phyloP scores from a whole-genome alignment of 1,284 basidiomycete species.

The Earliella scabrosa region DNA sequence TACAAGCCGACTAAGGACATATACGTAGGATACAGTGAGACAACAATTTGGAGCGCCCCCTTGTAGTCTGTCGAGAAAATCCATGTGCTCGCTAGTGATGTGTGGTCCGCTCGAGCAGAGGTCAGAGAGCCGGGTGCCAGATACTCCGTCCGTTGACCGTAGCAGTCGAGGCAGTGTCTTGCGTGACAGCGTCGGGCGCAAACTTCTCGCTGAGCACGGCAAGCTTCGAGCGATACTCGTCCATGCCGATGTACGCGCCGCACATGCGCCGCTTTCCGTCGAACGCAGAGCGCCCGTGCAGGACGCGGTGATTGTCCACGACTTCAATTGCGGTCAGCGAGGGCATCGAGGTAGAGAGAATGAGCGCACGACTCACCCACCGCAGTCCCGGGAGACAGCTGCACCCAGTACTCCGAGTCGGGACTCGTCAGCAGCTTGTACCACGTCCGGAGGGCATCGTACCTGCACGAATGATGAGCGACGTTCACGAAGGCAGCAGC shows the following conservation, averaged over 20 bases:
- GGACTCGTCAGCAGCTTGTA: conserved; percentile 75
- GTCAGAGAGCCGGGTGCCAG: conserved; percentile 40
- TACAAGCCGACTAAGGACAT: too few relatives aligned
- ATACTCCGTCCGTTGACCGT: conserved; percentile 35
- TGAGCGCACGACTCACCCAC: conserved; percentile 76
- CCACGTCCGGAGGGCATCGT: conserved; percentile 84
- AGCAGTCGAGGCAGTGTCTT: conserved; percentile 25
- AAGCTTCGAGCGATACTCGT: conserved; percentile 85
- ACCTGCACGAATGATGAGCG: conserved; percentile 50
- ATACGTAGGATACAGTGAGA: too few relatives aligned
- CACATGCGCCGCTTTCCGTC: conserved; percentile 91
- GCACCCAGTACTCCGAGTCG: conserved; percentile 92
- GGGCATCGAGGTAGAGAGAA: not conserved
- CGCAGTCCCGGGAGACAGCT: conserved; percentile 84
- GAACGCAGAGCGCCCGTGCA: conserved; percentile 93
- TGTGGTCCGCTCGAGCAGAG: too few relatives aligned
- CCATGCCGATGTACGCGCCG: conserved; percentile 92
- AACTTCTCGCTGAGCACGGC: conserved; percentile 69
- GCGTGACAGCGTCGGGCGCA: conserved; percentile 30
- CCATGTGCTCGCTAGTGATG: too few relatives aligned
- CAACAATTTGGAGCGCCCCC: too few relatives aligned
- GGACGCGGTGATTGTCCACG: conserved; percentile 92
- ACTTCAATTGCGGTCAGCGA: conserved; percentile 48
- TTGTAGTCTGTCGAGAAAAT: too few relatives aligned
- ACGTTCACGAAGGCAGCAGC: not conserved